Conservation (phyloP, 2,329 filamentous ascomycete genomes). For the Rhytidhysteron rufulum region DNA sequence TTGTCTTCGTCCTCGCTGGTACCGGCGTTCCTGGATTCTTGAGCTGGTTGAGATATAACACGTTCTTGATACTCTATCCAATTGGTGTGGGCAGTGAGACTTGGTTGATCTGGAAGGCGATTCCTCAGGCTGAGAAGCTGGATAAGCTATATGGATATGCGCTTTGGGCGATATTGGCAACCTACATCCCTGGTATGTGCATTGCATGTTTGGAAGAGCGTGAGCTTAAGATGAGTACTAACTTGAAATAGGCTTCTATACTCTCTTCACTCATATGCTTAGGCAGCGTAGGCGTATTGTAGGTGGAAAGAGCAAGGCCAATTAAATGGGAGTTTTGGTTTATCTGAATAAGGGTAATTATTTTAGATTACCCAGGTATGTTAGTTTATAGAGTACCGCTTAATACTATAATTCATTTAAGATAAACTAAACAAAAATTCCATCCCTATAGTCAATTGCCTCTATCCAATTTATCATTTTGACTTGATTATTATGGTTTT, state of each 20-base stretch:
- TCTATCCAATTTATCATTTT: too few relatives aligned
- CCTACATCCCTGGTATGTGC: constrained; percentile 75
- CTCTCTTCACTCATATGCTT: constrained; percentile 95
- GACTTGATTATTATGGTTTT: too few relatives aligned
- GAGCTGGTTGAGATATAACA: constrained; percentile 82
- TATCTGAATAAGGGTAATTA: too few relatives aligned
- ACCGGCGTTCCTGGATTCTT: constrained; percentile 60
- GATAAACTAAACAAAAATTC: too few relatives aligned
- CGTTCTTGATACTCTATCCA: constrained; percentile 90
- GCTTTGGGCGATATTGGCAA: constrained; percentile 62
- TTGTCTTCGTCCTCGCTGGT: constrained; percentile 65
- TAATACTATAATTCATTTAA: too few relatives aligned
- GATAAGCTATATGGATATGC: constrained; percentile 54
- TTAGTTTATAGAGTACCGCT: too few relatives aligned
- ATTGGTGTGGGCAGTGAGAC: constrained; percentile 87
- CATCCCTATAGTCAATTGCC: too few relatives aligned
- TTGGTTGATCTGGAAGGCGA: constrained; percentile 69
- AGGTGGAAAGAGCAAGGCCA: constrained; percentile 47
- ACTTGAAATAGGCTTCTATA: constrained; percentile 60
- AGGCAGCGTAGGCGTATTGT: constrained; percentile 78
- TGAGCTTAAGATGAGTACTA: too few relatives aligned
- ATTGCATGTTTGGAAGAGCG: constrained; percentile 4
- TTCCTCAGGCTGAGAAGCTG: constrained; percentile 54
- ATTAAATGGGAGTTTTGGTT: neutral
- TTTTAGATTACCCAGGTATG: too few relatives aligned